These are phyloP conservation scores for Zygotorulaspora mrakii DNA, from an alignment of 1,139 yeast genomes.

Conservation along the genomic window DNA sequence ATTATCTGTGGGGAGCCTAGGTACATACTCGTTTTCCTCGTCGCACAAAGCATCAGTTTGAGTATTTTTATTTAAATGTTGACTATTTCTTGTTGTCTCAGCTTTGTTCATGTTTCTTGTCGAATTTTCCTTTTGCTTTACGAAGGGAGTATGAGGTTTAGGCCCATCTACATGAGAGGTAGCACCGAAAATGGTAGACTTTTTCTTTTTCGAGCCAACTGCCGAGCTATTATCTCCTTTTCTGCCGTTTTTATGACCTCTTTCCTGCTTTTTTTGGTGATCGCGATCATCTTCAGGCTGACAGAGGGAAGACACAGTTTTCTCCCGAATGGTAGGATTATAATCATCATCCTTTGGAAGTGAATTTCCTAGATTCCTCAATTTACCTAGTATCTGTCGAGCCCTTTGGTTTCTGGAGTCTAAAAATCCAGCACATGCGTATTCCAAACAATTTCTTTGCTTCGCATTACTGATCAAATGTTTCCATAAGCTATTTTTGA, in stretches of 20 bases:
- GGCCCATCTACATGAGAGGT: conserved; percentile 15
- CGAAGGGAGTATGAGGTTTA: conserved; percentile 15
- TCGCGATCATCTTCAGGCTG: no score
- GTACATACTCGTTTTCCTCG: conserved; percentile 24
- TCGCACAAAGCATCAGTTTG: conserved; percentile 6
- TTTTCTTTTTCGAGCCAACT: conserved; percentile 26
- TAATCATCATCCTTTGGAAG: conserved; percentile 21
- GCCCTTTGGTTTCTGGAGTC: conserved; percentile 18
- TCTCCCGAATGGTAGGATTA: conserved; percentile 20
- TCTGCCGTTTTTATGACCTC: conserved; percentile 8
- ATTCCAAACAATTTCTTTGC: conserved; percentile 41
- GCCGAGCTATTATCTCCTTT: conserved; percentile 6
- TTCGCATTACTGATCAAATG: conserved; percentile 62
- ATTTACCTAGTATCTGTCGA: conserved; percentile 12
- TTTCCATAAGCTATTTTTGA: conserved; percentile 64
- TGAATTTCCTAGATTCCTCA: conserved; percentile 16
- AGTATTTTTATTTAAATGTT: neutral
- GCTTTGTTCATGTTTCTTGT: conserved; percentile 3
- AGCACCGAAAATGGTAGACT: conserved; percentile 35
- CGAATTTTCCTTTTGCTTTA: conserved; percentile 18
- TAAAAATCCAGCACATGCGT: conserved; percentile 39
- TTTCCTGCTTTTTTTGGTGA: conserved; percentile 9
- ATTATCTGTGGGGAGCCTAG: conserved; percentile 10
- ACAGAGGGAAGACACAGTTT: no score
- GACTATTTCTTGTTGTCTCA: neutral